Percentiles rank a stretch among this genome's conserved stretches.
Evolutionary conservation across 306 rosid genomes (phyloP).

Genomic region (Hippophae gyantsensis): DNA sequence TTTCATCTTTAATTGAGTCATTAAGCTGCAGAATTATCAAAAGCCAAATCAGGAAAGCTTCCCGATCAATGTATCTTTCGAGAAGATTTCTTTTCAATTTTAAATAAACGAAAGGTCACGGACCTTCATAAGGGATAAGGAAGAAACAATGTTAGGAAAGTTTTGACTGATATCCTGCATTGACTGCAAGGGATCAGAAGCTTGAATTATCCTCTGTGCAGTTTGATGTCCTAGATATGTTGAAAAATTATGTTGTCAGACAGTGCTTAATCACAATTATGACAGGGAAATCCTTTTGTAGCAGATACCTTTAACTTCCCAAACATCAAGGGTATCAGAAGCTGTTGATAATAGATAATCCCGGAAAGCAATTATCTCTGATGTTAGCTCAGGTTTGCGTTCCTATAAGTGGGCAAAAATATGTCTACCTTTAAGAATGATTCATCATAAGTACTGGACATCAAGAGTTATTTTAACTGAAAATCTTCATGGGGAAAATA

Average conservation of each 20-base stretch:
- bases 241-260: slow-evolving; percentile 16
- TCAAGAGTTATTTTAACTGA: too few relatives aligned
- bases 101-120: slow-evolving; percentile 4
- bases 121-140: slow-evolving; percentile 97
- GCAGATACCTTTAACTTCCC: slow-evolving; percentile 85
- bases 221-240: slow-evolving; percentile 98
- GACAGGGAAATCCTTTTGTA: slow-evolving; percentile 10
- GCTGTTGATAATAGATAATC: slow-evolving; percentile 81
- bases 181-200: slow-evolving; percentile 95
- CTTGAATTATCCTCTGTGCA: slow-evolving; percentile 93
- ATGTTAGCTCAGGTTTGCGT: slow-evolving; percentile 71
- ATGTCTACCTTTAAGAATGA: neutral
- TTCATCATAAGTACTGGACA: neutral
- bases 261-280: slow-evolving; percentile 4
- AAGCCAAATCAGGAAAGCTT: slow-evolving; percentile 18
- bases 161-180: slow-evolving; percentile 98
- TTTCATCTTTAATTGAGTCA: slow-evolving; percentile 86
- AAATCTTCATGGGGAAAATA: too few relatives aligned
- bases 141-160: slow-evolving; percentile 90
- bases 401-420: slow-evolving; percentile 40
- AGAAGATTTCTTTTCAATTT: slow-evolving; percentile 6
- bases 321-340: slow-evolving; percentile 91
- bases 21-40: slow-evolving; percentile 52
- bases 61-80: neutral
- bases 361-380: slow-evolving; percentile 91